Conservation (phyloP, 345 rosid species). For the Microthlaspi erraticum region DNA sequence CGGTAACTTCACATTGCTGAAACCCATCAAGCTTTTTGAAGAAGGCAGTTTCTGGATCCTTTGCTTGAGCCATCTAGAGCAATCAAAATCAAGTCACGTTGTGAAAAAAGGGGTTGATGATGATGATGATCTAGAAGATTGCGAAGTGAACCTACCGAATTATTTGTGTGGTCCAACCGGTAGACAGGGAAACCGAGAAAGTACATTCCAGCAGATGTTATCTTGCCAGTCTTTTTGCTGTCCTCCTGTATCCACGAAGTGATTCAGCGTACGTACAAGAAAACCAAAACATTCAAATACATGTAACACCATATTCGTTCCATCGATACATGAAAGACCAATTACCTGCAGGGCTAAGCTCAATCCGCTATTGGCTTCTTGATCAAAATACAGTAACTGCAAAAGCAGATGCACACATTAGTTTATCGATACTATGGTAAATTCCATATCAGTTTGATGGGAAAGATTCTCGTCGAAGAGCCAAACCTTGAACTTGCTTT, state of each 20-base stretch:
- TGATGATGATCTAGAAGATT: slow-evolving; percentile 6
- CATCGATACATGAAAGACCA: not conserved
- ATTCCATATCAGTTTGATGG: slow-evolving; percentile 22
- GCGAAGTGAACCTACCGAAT: slow-evolving; percentile 60
- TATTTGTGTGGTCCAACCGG: slow-evolving; percentile 77
- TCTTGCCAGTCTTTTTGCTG: slow-evolving; percentile 78
- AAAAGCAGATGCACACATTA: slow-evolving; percentile 39
- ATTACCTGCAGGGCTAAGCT: slow-evolving; percentile 93
- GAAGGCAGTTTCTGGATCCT: slow-evolving; percentile 92
- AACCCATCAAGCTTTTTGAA: slow-evolving; percentile 93
- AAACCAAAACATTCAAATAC: slow-evolving; percentile 6
- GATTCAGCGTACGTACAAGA: slow-evolving; percentile 23
- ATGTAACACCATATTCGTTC: not conserved
- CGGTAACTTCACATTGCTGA: slow-evolving; percentile 93
- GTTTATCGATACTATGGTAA: not conserved
- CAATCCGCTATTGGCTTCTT: slow-evolving; percentile 76
- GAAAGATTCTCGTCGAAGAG: slow-evolving; percentile 2
- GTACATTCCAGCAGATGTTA: slow-evolving; percentile 95
- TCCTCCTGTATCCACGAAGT: slow-evolving; percentile 65
- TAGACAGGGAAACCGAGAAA: slow-evolving; percentile 97
- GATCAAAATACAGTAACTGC: slow-evolving; percentile 94
- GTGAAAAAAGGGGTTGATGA: not conserved
- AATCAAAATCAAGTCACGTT: slow-evolving; percentile 17
- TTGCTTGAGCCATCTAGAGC: slow-evolving; percentile 74
- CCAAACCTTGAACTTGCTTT: slow-evolving; percentile 98